Percentiles rank a stretch among this genome's conserved stretches.
These are phyloP conservation scores for Berkeleyomyces basicola DNA, from an alignment of 2,329 filamentous ascomycete genomes.

Conservation along the genomic window DNA sequence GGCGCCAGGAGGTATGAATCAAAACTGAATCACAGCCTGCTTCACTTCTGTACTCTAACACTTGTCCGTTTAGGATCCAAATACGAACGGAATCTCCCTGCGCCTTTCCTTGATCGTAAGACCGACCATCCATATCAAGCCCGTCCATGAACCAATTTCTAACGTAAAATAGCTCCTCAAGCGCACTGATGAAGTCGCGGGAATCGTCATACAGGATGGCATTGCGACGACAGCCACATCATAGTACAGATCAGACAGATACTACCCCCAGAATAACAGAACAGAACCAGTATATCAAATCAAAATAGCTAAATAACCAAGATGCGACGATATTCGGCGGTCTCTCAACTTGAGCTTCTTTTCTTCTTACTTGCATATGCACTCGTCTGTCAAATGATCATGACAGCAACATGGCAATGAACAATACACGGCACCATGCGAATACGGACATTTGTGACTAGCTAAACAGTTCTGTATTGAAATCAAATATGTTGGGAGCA, in stretches of 20 bases:
- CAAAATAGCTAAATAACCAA: background rate
- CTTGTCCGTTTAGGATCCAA: slow-evolving; percentile 54
- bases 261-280: background rate
- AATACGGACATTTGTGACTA: background rate
- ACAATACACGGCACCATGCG: background rate
- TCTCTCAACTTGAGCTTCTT: no score
- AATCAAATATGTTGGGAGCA: slow-evolving; percentile 11
- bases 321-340: no score
- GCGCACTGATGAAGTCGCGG: background rate
- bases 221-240: background rate
- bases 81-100: slow-evolving; percentile 83
- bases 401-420: no score
- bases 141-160: background rate
- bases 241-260: background rate
- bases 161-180: slow-evolving; percentile 5
- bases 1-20: slow-evolving; percentile 66
- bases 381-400: no score
- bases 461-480: slow-evolving; percentile 7
- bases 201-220: background rate
- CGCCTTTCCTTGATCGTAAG: slow-evolving; percentile 67
- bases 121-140: slow-evolving; percentile 16
- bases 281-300: background rate
- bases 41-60: background rate
- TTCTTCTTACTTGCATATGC: no score
- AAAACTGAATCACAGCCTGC: background rate